phyloP scores from a whole-genome alignment of 2,329 filamentous ascomycete genomes.

The Rutstroemia sydowiana region DNA sequence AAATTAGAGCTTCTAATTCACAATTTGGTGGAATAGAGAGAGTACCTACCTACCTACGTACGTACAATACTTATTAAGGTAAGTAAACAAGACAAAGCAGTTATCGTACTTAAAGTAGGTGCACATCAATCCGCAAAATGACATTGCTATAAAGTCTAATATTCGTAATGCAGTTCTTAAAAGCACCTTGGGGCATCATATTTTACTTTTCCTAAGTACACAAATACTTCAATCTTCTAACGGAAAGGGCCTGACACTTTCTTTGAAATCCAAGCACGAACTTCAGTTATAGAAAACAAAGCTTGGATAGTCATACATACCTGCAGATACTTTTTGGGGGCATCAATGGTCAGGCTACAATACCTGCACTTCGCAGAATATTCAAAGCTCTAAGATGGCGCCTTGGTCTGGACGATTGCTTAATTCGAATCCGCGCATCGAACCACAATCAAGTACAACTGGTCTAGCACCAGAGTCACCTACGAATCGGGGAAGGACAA shows the following conservation, averaged over 20 bases:
- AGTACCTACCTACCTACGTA: neutral
- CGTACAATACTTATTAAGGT: no score
- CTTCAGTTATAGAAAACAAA: neutral
- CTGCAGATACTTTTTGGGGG: slow-evolving; percentile 4
- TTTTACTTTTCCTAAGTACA: neutral
- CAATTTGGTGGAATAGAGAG: slow-evolving; percentile 5
- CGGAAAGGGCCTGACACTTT: neutral
- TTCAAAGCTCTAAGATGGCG: slow-evolving; percentile 23
- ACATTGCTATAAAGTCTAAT: no score
- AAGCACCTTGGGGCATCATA: neutral
- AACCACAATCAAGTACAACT: slow-evolving; percentile 10
- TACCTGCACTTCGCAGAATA: slow-evolving; percentile 4
- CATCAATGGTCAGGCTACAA: slow-evolving; percentile 5
- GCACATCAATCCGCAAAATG: no score
- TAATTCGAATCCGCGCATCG: slow-evolving; percentile 23
- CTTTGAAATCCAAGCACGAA: slow-evolving; percentile 6
- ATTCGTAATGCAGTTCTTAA: no score
- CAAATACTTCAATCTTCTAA: no score
- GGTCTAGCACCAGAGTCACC: slow-evolving; percentile 3
- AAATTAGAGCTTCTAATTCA: slow-evolving; percentile 2
- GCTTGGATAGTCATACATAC: slow-evolving; percentile 1
- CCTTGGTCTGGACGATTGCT: slow-evolving; percentile 28
- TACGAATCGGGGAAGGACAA: slow-evolving; percentile 8
- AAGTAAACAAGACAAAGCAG: slow-evolving; percentile 4
- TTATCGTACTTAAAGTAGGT: no score